A percentile compares a stretch with the other conserved stretches of the same genome.
Conservation (phyloP, 2,329 filamentous ascomycete species). For the Pseudocercospora macadamiae region DNA sequence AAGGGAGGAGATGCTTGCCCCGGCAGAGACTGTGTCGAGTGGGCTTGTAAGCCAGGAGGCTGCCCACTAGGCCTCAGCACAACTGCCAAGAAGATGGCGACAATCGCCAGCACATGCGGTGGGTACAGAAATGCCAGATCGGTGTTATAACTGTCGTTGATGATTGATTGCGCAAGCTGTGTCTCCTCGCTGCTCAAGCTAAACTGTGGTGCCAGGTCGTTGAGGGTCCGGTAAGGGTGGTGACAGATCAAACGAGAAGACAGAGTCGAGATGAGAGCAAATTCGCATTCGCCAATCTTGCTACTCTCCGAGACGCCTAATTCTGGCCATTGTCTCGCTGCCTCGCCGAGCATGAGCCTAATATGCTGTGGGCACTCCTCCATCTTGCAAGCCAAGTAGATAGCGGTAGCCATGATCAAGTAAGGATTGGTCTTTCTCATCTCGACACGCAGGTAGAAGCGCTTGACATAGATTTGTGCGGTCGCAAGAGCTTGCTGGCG, state of each 20-base stretch:
- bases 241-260: slow-evolving; percentile 86
- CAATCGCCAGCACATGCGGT: slow-evolving; percentile 86
- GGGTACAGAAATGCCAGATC: slow-evolving; percentile 84
- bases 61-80: slow-evolving; percentile 70
- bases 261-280: slow-evolving; percentile 88
- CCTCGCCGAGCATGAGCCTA: slow-evolving; percentile 83
- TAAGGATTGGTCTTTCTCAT: slow-evolving; percentile 93
- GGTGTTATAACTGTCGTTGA: slow-evolving; percentile 92
- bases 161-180: slow-evolving; percentile 75
- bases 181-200: slow-evolving; percentile 76
- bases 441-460: slow-evolving; percentile 89
- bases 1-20: slow-evolving; percentile 15
- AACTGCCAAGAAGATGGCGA: slow-evolving; percentile 81
- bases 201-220: slow-evolving; percentile 70
- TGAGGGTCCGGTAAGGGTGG: slow-evolving; percentile 84
- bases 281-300: slow-evolving; percentile 91
- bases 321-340: slow-evolving; percentile 81
- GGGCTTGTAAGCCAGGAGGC: slow-evolving; percentile 47
- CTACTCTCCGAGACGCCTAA: slow-evolving; percentile 75
- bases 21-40: slow-evolving; percentile 36
- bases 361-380: slow-evolving; percentile 98
- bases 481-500: slow-evolving; percentile 93
- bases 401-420: slow-evolving; percentile 85
- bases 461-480: slow-evolving; percentile 90
- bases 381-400: slow-evolving; percentile 97